Conservation (phyloP, 2,329 filamentous ascomycete species). For the Aureobasidium sp. region DNA sequence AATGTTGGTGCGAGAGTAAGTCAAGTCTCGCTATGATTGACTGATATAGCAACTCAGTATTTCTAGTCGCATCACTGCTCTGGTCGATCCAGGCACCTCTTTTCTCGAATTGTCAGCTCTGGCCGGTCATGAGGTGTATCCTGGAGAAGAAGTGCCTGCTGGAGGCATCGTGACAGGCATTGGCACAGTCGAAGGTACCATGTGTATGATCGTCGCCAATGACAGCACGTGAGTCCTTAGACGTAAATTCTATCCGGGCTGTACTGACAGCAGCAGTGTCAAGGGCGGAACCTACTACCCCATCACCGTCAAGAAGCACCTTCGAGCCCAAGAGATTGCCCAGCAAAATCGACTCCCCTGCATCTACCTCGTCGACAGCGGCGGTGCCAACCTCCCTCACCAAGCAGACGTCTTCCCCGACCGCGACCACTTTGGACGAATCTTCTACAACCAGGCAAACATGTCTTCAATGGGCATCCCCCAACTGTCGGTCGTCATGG, state of each 20-base stretch:
- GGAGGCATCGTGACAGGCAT: conserved; percentile 91
- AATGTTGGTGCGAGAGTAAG: conserved; percentile 78
- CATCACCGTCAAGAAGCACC: conserved; percentile 95
- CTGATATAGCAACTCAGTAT: not conserved
- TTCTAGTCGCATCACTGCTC: conserved; percentile 61
- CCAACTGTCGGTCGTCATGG: conserved; percentile 94
- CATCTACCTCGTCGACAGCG: conserved; percentile 93
- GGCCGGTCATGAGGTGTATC: conserved; percentile 79
- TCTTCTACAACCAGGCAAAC: conserved; percentile 95
- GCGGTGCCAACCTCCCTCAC: conserved; percentile 88
- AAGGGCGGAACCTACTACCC: conserved; percentile 97
- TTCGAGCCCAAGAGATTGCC: conserved; percentile 84
- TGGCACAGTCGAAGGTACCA: conserved; percentile 81
- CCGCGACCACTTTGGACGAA: conserved; percentile 88
- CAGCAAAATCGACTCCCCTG: conserved; percentile 79
- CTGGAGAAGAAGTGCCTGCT: conserved; percentile 77
- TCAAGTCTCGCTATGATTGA: not conserved
- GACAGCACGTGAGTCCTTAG: conserved; percentile 60
- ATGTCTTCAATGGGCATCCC: conserved; percentile 88
- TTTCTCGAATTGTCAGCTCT: conserved; percentile 94
- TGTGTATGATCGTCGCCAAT: conserved; percentile 89
- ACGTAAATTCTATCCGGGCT: not conserved
- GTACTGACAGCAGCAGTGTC: conserved; percentile 41
- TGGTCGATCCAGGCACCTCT: conserved; percentile 81
- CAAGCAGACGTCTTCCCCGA: conserved; percentile 96